Conservation (phyloP, 1,284 basidiomycete genomes). For the Boletellus deceptivus region DNA sequence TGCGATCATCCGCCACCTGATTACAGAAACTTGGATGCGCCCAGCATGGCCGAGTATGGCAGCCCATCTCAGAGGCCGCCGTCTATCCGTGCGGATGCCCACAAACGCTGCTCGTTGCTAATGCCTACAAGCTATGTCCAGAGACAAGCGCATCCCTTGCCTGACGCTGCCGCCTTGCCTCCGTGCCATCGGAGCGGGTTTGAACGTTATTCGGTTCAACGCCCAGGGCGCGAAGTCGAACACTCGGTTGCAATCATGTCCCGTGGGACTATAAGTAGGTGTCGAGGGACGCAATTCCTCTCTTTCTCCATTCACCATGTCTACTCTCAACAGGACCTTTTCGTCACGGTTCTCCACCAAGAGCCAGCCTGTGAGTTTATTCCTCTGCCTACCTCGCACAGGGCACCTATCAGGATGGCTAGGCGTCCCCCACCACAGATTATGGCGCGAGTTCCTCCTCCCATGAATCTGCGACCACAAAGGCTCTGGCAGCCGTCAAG, state of each 20-base stretch:
- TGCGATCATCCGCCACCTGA: too few relatives aligned
- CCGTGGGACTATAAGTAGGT: conserved; percentile 27
- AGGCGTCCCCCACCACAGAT: conserved; percentile 19
- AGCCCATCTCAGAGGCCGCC: too few relatives aligned
- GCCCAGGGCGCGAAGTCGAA: conserved; percentile 11
- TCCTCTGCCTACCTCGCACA: neutral
- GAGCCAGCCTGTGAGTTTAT: conserved; percentile 24
- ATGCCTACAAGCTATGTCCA: too few relatives aligned
- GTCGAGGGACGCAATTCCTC: neutral
- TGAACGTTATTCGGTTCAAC: conserved; percentile 23
- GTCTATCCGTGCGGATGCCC: too few relatives aligned
- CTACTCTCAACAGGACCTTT: conserved; percentile 27
- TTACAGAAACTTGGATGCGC: too few relatives aligned
- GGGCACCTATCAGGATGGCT: conserved; percentile 3
- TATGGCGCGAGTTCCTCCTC: conserved; percentile 1
- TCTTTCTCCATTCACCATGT: conserved; percentile 21
- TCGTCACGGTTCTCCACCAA: conserved; percentile 32
- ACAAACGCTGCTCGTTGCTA: too few relatives aligned
- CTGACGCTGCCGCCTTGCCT: too few relatives aligned
- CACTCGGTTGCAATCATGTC: conserved; percentile 12
- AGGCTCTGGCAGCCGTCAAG: conserved; percentile 32
- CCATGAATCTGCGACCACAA: conserved; percentile 19
- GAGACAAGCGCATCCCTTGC: too few relatives aligned
- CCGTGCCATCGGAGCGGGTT: too few relatives aligned
- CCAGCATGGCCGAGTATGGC: too few relatives aligned